Conservation (phyloP, 2,329 filamentous ascomycete genomes). For the Colletotrichum sp. region DNA sequence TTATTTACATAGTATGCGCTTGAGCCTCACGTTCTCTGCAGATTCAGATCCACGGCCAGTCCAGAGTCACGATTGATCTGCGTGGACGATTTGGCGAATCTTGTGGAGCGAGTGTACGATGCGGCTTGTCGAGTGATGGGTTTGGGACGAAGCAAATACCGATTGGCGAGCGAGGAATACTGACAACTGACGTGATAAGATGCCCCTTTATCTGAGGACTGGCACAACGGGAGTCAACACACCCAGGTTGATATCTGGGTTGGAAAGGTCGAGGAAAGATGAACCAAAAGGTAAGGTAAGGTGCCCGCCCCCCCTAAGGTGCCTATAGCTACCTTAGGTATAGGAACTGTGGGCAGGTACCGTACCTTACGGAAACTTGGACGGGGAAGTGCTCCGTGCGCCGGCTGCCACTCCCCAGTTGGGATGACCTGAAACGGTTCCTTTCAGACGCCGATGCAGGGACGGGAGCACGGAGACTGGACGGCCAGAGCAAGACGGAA, state of each 20-base stretch:
- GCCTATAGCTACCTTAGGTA: too few species aligned
- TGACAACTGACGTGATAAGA: not conserved
- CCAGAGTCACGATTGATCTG: not conserved
- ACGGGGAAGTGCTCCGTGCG: not conserved
- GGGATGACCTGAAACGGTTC: not conserved
- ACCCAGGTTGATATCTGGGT: not conserved
- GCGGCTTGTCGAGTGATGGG: not conserved
- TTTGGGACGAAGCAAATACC: not conserved
- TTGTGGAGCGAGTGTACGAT: not conserved
- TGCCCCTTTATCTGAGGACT: not conserved
- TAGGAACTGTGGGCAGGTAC: not conserved
- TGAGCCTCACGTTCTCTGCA: not conserved
- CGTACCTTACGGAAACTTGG: not conserved
- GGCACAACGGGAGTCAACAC: not conserved
- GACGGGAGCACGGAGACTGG: slow-evolving; percentile 2
- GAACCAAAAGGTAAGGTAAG: not conserved
- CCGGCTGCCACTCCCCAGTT: not conserved
- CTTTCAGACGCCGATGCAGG: not conserved
- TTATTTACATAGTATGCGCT: not conserved
- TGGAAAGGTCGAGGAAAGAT: not conserved
- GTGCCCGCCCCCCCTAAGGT: not conserved
- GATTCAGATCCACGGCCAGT: not conserved
- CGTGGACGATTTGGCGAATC: not conserved
- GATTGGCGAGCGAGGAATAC: not conserved
- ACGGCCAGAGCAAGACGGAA: not conserved